These are phyloP conservation scores for Xylaria sp. DNA, from an alignment of 2,329 filamentous ascomycete species.

Conservation along the genomic window DNA sequence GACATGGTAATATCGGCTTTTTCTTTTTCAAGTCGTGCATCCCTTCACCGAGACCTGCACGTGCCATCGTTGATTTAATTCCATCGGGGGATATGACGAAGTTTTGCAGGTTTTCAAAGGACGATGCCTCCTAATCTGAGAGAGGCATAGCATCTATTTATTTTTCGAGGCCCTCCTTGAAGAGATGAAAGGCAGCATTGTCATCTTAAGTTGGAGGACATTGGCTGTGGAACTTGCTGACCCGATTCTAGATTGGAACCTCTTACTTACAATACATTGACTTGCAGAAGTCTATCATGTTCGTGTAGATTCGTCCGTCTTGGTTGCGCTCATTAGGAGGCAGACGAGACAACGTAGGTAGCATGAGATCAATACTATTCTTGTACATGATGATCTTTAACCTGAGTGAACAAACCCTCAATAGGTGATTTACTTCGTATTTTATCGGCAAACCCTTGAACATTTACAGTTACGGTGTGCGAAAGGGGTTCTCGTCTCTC, in stretches of 20 bases:
- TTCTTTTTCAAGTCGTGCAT: constrained; percentile 27
- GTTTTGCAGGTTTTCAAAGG: constrained; percentile 9
- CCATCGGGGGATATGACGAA: constrained; percentile 18
- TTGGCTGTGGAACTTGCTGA: constrained; percentile 37
- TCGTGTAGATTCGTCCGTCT: constrained; percentile 33
- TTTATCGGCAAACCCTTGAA: too few species aligned
- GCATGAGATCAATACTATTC: constrained; percentile 25
- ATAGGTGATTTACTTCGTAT: too few species aligned
- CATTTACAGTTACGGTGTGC: too few species aligned
- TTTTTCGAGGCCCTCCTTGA: constrained; percentile 18
- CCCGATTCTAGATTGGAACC: constrained; percentile 39
- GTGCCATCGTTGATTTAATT: constrained; percentile 27
- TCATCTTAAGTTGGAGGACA: constrained; percentile 22
- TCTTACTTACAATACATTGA: constrained; percentile 28
- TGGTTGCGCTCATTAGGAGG: constrained; percentile 36
- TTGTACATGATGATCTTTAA: neutral
- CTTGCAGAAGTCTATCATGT: constrained; percentile 26
- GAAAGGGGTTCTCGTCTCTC: too few species aligned
- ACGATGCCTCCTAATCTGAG: constrained; percentile 1
- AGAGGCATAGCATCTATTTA: constrained; percentile 18
- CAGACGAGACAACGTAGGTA: constrained; percentile 33
- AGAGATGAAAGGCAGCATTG: constrained; percentile 18
- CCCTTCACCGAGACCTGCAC: constrained; percentile 34
- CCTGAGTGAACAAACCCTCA: too few species aligned
- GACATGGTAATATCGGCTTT: constrained; percentile 40